Evolutionary conservation across 495 filamentous ascomycete species (phyloP).

Genomic region (Aspergillus cristatus): DNA sequence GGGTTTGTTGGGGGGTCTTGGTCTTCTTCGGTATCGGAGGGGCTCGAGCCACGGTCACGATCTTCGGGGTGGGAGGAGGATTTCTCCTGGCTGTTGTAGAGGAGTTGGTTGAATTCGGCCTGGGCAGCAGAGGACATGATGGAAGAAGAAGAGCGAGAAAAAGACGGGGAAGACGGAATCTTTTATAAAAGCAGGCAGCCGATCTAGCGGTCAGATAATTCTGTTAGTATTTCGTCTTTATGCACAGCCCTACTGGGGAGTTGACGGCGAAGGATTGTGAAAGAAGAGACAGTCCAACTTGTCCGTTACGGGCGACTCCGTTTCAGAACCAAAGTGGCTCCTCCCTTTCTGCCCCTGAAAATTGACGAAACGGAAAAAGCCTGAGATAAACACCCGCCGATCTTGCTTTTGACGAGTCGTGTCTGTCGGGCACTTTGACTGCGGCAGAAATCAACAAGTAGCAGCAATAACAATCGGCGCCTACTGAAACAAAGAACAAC

Average conservation of each 20-base stretch:
- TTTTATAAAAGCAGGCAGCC: constrained; percentile 7
- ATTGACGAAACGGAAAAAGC: no score
- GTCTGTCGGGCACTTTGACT: no score
- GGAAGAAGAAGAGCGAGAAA: constrained; percentile 13
- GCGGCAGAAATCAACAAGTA: no score
- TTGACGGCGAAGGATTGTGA: no score
- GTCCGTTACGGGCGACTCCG: no score
- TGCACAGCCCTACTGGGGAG: constrained; percentile 1
- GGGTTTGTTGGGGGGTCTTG: constrained; percentile 48
- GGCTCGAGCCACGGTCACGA: constrained; percentile 40
- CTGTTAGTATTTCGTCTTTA: neutral
- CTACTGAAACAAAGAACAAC: no score
- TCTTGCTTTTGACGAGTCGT: no score
- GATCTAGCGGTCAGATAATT: neutral
- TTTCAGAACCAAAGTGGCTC: no score
- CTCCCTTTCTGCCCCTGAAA: no score
- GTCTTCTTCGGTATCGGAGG: constrained; percentile 24
- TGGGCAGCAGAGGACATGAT: constrained; percentile 68
- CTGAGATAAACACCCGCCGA: no score
- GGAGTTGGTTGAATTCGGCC: constrained; percentile 73
- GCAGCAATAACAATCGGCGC: no score
- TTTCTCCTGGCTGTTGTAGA: constrained; percentile 45
- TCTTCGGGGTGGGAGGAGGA: constrained; percentile 52
- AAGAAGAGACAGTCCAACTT: no score
- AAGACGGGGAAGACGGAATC: constrained; percentile 7